These are phyloP conservation scores for Hypericum perforatum DNA, from an alignment of 345 rosid genomes.

Conservation along the genomic window DNA sequence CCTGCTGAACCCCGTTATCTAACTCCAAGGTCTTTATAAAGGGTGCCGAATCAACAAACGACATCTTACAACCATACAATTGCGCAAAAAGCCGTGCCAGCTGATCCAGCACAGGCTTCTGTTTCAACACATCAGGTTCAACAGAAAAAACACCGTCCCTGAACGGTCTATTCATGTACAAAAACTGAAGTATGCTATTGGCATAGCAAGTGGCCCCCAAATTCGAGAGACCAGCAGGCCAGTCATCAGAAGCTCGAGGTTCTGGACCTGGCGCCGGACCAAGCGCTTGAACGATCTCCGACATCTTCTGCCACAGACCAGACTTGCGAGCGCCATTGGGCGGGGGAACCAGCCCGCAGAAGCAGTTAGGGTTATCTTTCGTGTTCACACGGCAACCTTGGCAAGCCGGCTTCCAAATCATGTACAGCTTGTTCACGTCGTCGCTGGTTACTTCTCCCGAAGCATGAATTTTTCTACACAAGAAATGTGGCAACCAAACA, in stretches of 20 bases:
- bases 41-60: constrained; percentile 89
- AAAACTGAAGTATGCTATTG: constrained; percentile 87
- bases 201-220: constrained; percentile 98
- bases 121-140: constrained; percentile 59
- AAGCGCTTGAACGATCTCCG: constrained; percentile 49
- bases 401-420: constrained; percentile 66
- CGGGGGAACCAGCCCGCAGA: constrained; percentile 79
- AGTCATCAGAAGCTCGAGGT: constrained; percentile 53
- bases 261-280: constrained; percentile 66
- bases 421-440: constrained; percentile 61
- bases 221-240: constrained; percentile 89
- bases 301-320: constrained; percentile 88
- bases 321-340: constrained; percentile 70
- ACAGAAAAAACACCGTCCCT: constrained; percentile 75
- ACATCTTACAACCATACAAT: constrained; percentile 66
- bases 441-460: constrained; percentile 46
- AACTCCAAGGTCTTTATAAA: constrained; percentile 82
- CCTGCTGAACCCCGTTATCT: constrained; percentile 95
- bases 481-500: background rate
- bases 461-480: constrained; percentile 64
- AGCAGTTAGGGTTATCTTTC: constrained; percentile 91
- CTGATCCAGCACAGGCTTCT: constrained; percentile 79
- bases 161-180: constrained; percentile 78
- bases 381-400: constrained; percentile 91
- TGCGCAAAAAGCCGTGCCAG: constrained; percentile 80